Evolutionary conservation across 805 yeast genomes (phyloP).

Genomic region (Priceomyces fermenticarens): DNA sequence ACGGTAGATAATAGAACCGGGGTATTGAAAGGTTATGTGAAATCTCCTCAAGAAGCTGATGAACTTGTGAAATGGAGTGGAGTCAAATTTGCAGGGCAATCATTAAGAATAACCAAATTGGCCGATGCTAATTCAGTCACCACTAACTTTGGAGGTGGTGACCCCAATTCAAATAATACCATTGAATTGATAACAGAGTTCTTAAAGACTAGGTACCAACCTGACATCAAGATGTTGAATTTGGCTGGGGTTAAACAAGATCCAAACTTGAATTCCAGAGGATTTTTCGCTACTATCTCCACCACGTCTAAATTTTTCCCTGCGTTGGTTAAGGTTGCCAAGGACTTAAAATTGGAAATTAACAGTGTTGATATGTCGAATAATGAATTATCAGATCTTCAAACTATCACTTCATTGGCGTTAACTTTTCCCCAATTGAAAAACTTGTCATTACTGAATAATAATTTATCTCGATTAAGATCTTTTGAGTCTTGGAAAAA

Average conservation of each 20-base stretch:
- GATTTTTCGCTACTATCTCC: constrained; percentile 59
- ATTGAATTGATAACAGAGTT: constrained; percentile 62
- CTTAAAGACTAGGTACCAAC: constrained; percentile 64
- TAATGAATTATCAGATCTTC: constrained; percentile 60
- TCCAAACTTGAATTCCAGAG: constrained; percentile 53
- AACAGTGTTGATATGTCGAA: constrained; percentile 67
- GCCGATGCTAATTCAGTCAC: constrained; percentile 14
- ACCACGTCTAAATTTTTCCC: constrained; percentile 82
- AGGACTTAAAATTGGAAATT: constrained; percentile 51
- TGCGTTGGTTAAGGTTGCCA: constrained; percentile 82
- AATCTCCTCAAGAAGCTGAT: constrained; percentile 52
- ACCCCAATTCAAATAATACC: constrained; percentile 33
- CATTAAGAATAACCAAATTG: constrained; percentile 50
- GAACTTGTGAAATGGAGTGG: constrained; percentile 64
- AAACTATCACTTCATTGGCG: constrained; percentile 59
- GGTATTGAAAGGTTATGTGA: constrained; percentile 58
- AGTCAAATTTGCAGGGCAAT: constrained; percentile 75
- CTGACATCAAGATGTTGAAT: constrained; percentile 63
- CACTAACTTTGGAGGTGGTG: constrained; percentile 8
- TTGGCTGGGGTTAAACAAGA: constrained; percentile 65
- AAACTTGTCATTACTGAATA: constrained; percentile 79
- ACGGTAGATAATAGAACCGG: constrained; percentile 48
- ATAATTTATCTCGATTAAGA: constrained; percentile 57
- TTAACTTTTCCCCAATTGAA: constrained; percentile 70
- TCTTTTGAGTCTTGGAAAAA: constrained; percentile 72